phyloP scores from a whole-genome alignment of 768 basidiomycete genomes.

The Amanita exitialis region DNA sequence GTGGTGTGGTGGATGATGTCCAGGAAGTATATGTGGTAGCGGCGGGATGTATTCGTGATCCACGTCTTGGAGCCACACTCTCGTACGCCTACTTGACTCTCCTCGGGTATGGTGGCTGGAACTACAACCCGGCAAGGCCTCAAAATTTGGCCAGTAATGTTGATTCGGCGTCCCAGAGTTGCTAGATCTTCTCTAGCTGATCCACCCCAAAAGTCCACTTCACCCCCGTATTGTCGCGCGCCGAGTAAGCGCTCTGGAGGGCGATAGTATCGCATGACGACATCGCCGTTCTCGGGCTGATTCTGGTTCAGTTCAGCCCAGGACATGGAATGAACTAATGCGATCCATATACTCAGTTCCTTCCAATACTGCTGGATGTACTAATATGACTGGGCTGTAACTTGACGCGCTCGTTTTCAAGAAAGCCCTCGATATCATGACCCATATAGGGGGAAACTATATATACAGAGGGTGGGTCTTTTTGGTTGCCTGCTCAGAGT shows the following conservation, averaged over 20 bases:
- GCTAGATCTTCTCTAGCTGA: slow-evolving; percentile 85
- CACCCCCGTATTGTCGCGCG: slow-evolving; percentile 81
- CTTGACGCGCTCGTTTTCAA: slow-evolving; percentile 87
- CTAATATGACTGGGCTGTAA: slow-evolving; percentile 83
- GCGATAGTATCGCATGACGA: slow-evolving; percentile 92
- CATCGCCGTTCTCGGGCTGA: slow-evolving; percentile 66
- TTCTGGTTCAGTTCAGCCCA: slow-evolving; percentile 42
- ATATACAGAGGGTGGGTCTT: slow-evolving; percentile 76
- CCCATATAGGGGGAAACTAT: slow-evolving; percentile 99
- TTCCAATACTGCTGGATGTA: slow-evolving; percentile 92
- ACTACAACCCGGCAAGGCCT: slow-evolving; percentile 68
- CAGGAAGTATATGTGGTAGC: slow-evolving; percentile 8
- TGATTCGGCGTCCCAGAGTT: slow-evolving; percentile 82
- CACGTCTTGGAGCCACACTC: slow-evolving; percentile 64
- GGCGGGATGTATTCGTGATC: slow-evolving; percentile 65
- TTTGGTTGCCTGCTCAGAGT: slow-evolving; percentile 41
- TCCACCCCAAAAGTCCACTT: slow-evolving; percentile 98
- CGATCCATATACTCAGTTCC: slow-evolving; percentile 95
- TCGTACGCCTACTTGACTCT: slow-evolving; percentile 50
- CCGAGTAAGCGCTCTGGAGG: slow-evolving; percentile 90
- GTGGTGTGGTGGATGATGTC: slow-evolving; percentile 12
- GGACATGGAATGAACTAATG: slow-evolving; percentile 7
- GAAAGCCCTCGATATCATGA: slow-evolving; percentile 89
- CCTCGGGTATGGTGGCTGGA: slow-evolving; percentile 36
- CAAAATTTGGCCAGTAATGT: slow-evolving; percentile 72